Evolutionary conservation across 352 stramenopile species (phyloP).

Genomic region (Phytophthora sansomeana): DNA sequence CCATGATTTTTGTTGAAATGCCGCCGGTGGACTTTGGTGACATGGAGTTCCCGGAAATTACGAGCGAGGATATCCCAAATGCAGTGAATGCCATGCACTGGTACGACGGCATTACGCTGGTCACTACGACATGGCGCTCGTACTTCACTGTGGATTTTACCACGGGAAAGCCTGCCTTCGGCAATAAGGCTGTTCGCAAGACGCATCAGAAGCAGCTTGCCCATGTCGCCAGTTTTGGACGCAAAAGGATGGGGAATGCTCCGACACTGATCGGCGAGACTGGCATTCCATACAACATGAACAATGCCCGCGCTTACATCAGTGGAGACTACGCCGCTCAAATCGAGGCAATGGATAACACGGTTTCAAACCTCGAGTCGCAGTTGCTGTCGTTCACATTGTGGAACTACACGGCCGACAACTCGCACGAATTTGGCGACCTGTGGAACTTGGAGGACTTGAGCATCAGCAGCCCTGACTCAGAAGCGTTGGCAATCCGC

Average conservation of each 20-base stretch:
- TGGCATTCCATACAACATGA: slow-evolving; percentile 72
- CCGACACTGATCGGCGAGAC: slow-evolving; percentile 69
- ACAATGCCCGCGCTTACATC: slow-evolving; percentile 45
- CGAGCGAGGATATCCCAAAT: slow-evolving; percentile 50
- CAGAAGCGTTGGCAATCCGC: slow-evolving; percentile 20
- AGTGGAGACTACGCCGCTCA: slow-evolving; percentile 55
- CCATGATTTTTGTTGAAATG: slow-evolving; percentile 82
- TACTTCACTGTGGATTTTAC: slow-evolving; percentile 76
- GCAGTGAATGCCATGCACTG: slow-evolving; percentile 87
- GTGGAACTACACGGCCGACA: slow-evolving; percentile 88
- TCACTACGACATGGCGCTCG: slow-evolving; percentile 68
- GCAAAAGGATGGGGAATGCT: slow-evolving; percentile 42
- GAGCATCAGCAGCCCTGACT: slow-evolving; percentile 71
- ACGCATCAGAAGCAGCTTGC: slow-evolving; percentile 65
- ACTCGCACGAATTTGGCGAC: slow-evolving; percentile 74
- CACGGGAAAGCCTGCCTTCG: slow-evolving; percentile 67
- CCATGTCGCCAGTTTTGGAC: slow-evolving; percentile 58
- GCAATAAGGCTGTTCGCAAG: slow-evolving; percentile 50
- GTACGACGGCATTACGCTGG: slow-evolving; percentile 90
- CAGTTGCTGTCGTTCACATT: slow-evolving; percentile 83
- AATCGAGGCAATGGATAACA: slow-evolving; percentile 38
- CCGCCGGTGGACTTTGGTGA: slow-evolving; percentile 67
- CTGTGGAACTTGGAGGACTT: slow-evolving; percentile 86
- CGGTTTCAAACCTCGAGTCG: slow-evolving; percentile 59
- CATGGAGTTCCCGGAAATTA: slow-evolving; percentile 69